Conservation (phyloP, 176 grass and related monocot species). For the Thalia dealbata region DNA sequence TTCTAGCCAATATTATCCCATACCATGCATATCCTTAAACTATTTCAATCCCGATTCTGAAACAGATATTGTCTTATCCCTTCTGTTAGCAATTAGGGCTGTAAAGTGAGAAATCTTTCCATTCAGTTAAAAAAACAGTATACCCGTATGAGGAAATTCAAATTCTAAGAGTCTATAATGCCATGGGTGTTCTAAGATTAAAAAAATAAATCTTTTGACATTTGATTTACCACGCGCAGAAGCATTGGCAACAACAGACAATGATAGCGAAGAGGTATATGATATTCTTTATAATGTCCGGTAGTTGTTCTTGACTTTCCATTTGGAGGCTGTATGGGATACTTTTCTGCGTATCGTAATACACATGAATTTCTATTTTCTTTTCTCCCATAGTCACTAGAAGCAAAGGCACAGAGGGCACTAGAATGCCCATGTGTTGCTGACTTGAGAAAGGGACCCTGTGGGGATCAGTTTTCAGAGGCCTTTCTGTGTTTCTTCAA, state of each 20-base stretch:
- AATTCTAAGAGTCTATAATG: background rate
- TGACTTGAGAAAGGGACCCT: constrained; percentile 84
- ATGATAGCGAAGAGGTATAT: constrained; percentile 41
- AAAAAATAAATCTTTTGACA: background rate
- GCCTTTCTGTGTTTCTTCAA: constrained; percentile 79
- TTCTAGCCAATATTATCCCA: no score
- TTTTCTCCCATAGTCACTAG: constrained; percentile 58
- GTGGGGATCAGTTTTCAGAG: constrained; percentile 64
- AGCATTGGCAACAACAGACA: constrained; percentile 49
- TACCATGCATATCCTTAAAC: no score
- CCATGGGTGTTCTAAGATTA: background rate
- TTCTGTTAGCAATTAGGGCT: background rate
- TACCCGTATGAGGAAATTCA: background rate
- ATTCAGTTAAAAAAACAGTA: background rate
- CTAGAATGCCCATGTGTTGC: constrained; percentile 83
- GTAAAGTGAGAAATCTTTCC: background rate
- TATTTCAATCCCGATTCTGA: background rate
- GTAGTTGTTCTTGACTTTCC: constrained; percentile 12
- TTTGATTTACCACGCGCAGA: constrained; percentile 34
- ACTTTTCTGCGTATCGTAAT: background rate
- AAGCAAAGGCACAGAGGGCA: constrained; percentile 73
- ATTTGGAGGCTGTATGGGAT: background rate
- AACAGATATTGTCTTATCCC: background rate
- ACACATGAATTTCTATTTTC: background rate
- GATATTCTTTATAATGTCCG: constrained; percentile 20